Evolutionary conservation across 2,329 filamentous ascomycete species (phyloP).

Genomic region (Teratosphaeria gauchensis): DNA sequence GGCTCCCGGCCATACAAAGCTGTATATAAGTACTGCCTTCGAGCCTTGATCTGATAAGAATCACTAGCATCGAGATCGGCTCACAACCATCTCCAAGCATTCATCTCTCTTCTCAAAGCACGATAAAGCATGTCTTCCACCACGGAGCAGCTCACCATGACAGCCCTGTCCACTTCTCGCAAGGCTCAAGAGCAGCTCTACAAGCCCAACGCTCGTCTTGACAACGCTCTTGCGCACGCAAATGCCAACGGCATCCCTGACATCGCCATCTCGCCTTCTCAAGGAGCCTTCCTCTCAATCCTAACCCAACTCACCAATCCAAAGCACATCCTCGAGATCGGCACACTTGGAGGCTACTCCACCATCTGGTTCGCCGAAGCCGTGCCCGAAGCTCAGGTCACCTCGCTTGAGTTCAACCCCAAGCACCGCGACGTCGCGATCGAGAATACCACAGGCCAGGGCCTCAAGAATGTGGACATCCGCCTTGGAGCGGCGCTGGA

Average conservation of each 20-base stretch:
- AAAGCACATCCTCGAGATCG: slow-evolving; percentile 42
- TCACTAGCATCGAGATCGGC: not conserved
- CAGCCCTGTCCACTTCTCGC: not conserved
- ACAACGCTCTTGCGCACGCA: slow-evolving; percentile 8
- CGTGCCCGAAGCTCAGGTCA: slow-evolving; percentile 32
- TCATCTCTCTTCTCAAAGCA: not conserved
- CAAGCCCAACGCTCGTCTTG: slow-evolving; percentile 6
- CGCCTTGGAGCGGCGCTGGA: slow-evolving; percentile 14
- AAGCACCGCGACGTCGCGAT: slow-evolving; percentile 38
- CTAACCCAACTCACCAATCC: slow-evolving; percentile 22
- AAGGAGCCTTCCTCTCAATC: slow-evolving; percentile 32
- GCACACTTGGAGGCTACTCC: slow-evolving; percentile 46
- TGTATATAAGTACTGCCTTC: not conserved
- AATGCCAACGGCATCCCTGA: slow-evolving; percentile 16
- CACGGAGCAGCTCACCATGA: not conserved
- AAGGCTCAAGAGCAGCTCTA: slow-evolving; percentile 5
- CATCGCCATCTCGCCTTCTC: slow-evolving; percentile 28
- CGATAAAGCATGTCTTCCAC: not conserved
- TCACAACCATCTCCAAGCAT: not conserved
- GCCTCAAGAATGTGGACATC: slow-evolving; percentile 12
- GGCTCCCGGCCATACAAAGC: too few relatives aligned
- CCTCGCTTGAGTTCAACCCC: slow-evolving; percentile 42
- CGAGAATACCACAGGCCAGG: slow-evolving; percentile 11
- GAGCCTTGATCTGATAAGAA: not conserved
- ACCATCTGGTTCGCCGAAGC: slow-evolving; percentile 43